Base-by-base conservation (phyloP, 2,329 filamentous ascomycete genomes). In the Aspergillus eucalypticola region DNA sequence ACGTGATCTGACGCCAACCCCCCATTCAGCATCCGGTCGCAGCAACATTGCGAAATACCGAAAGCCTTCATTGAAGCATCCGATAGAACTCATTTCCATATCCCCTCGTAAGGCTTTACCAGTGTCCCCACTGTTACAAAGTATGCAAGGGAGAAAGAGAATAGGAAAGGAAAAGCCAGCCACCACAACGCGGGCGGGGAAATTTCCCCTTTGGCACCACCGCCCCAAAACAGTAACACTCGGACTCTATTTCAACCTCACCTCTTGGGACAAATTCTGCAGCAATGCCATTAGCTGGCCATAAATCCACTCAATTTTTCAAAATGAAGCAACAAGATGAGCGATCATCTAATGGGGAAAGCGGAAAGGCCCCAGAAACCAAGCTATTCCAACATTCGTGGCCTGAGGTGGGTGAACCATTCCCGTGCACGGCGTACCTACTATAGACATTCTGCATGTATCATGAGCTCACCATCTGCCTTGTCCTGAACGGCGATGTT, bases 381-480 rank as follows among this genome's bases (percentile, higher is more conserved):
- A 11, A 19, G 13, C 23, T 49, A 11, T 29, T 42, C 11, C 54
- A 58, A 3, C 19, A 41, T n/a, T 58, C 64, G 13, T 69, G 68
- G 67, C 55, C 66, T 19, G 60, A 70, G 68, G 66, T 69, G 58
- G 58, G 66, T 60, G 32, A 23, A 56, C 21, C 5, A 5, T 53
- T 15, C 41, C 23, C 17, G 32, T 42, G 11, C 7, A 32, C 5
- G 32, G 11, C 11, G 11, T 13, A 35, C 11, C 32, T 35, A 35
- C 32, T 42, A 8, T 48, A 17, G 21, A n/a, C 44, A 15, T n/a
- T 35, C 23, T 27, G 17, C 32, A 21, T 8, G 25, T 19, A 8
- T 3, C 27, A 5, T 10, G 19, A 21, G 7, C 10, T 35, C n/a
- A 29, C 19, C 10, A 32, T 23, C 3, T 8, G 25, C 6, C 11